A percentile compares a stretch with the other conserved stretches of the same genome.
Evolutionary conservation across 768 basidiomycete species (phyloP).

Genomic region (Pisolithus microcarpus): DNA sequence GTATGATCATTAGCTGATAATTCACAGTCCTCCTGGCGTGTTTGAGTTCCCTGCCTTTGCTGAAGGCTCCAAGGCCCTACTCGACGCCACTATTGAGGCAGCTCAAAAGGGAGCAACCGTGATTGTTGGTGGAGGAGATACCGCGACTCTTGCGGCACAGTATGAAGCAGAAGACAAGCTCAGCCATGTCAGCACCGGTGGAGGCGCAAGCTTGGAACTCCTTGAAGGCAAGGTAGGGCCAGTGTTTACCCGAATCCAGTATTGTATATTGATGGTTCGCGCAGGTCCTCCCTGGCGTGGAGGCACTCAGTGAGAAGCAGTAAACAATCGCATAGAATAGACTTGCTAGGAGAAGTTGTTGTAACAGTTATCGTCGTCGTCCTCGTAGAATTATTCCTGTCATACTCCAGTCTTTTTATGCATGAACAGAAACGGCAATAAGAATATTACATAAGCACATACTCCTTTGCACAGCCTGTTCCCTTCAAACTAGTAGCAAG

Average conservation of each 20-base stretch:
- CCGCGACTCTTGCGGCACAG: constrained; percentile 93
- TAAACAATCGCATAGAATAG: constrained; percentile 5
- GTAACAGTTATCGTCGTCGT: not conserved
- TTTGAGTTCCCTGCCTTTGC: constrained; percentile 96
- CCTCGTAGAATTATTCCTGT: not conserved
- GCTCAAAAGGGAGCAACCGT: constrained; percentile 82
- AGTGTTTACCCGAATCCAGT: not conserved
- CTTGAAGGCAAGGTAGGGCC: constrained; percentile 89
- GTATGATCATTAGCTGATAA: not conserved
- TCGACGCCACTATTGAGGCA: constrained; percentile 82
- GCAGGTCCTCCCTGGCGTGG: constrained; percentile 85
- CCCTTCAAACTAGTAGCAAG: constrained; percentile 7
- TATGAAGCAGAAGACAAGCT: constrained; percentile 78
- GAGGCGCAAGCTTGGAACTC: constrained; percentile 88
- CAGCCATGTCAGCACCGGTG: constrained; percentile 96
- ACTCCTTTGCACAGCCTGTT: constrained; percentile 2
- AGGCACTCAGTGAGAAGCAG: constrained; percentile 75
- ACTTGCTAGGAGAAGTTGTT: not conserved
- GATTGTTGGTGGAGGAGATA: constrained; percentile 94
- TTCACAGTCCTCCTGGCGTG: constrained; percentile 83
- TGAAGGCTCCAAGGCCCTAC: constrained; percentile 72
- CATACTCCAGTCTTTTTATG: not conserved
- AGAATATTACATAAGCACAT: constrained; percentile 17
- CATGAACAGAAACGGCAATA: too few relatives aligned
- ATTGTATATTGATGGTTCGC: constrained; percentile 9